Evolutionary conservation across 371 early-diverging fungal genomes (phyloP).

Genomic region (Rhizopus sp.): DNA sequence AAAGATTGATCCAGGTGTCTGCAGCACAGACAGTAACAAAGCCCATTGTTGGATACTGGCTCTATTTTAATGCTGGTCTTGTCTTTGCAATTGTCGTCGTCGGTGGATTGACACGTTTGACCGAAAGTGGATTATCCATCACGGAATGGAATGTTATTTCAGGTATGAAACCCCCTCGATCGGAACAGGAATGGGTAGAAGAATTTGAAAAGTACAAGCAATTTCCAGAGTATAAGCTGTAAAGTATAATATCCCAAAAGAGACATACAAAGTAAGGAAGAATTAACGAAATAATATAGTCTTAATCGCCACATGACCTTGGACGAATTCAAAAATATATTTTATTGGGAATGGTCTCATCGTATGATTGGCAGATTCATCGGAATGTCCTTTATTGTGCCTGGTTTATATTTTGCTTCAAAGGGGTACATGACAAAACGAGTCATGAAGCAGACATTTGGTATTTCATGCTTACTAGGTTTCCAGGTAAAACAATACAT

Average conservation of each 20-base stretch:
- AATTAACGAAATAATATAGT: constrained; percentile 39
- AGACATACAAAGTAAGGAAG: not conserved
- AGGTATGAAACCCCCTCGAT: constrained; percentile 91
- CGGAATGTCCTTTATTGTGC: constrained; percentile 84
- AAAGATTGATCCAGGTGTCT: not conserved
- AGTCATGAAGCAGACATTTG: constrained; percentile 68
- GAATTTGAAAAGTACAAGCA: constrained; percentile 98
- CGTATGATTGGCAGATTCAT: constrained; percentile 93
- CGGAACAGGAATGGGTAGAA: constrained; percentile 83
- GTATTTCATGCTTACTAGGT: constrained; percentile 80
- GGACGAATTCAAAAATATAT: constrained; percentile 94
- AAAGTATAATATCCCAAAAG: constrained; percentile 23
- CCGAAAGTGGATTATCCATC: constrained; percentile 95
- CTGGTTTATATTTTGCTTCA: constrained; percentile 84
- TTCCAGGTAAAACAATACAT: constrained; percentile 63
- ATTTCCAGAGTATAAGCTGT: constrained; percentile 95
- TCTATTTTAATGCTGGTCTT: constrained; percentile 83
- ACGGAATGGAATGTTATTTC: constrained; percentile 95
- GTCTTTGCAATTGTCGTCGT: constrained; percentile 94
- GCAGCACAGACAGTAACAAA: constrained; percentile 32
- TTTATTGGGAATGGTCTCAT: constrained; percentile 97
- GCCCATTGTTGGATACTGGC: constrained; percentile 91
- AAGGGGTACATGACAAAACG: constrained; percentile 75
- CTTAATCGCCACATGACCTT: constrained; percentile 88
- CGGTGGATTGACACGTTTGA: constrained; percentile 95